Percentiles rank a stretch among this genome's conserved stretches.
phyloP scores from a whole-genome alignment of 257 asterid genomes.

The Solanum piurae region DNA sequence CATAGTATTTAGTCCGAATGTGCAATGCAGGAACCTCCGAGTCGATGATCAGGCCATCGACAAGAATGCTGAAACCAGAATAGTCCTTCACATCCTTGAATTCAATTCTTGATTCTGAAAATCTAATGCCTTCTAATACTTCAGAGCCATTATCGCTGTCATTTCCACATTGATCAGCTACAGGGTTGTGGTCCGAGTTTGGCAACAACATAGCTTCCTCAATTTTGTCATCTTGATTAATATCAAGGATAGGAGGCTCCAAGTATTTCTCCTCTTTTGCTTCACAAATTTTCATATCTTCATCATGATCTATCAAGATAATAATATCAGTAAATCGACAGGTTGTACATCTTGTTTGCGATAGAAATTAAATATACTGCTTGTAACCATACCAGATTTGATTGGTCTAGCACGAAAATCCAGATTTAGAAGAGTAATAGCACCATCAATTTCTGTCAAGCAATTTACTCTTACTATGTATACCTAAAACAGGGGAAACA shows the following conservation, averaged over 20 bases:
- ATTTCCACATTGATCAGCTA: background rate
- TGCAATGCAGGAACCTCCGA: slow-evolving; percentile 24
- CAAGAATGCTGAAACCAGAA: slow-evolving; percentile 36
- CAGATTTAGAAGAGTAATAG: slow-evolving; percentile 17
- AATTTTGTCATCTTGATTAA: background rate
- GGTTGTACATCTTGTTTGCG: background rate
- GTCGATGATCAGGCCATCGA: slow-evolving; percentile 37
- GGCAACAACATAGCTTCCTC: slow-evolving; percentile 5
- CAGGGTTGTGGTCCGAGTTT: background rate
- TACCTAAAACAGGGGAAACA: slow-evolving; percentile 28
- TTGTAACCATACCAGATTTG: slow-evolving; percentile 12
- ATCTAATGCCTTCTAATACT: slow-evolving; percentile 17
- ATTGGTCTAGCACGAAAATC: slow-evolving; percentile 20
- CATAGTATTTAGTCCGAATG: slow-evolving; percentile 29
- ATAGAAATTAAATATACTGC: background rate
- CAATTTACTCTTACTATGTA: slow-evolving; percentile 31
- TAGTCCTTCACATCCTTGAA: slow-evolving; percentile 34
- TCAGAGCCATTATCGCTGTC: slow-evolving; percentile 12
- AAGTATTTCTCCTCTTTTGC: background rate
- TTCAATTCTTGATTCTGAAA: slow-evolving; percentile 7
- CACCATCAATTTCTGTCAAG: slow-evolving; percentile 39
- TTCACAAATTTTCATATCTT: slow-evolving; percentile 3
- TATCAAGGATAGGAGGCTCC: slow-evolving; percentile 2
- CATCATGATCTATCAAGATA: background rate
- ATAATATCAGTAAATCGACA: background rate